Evolutionary conservation across 2,329 filamentous ascomycete genomes (phyloP).

Genomic region (Dactylellina leptospora): DNA sequence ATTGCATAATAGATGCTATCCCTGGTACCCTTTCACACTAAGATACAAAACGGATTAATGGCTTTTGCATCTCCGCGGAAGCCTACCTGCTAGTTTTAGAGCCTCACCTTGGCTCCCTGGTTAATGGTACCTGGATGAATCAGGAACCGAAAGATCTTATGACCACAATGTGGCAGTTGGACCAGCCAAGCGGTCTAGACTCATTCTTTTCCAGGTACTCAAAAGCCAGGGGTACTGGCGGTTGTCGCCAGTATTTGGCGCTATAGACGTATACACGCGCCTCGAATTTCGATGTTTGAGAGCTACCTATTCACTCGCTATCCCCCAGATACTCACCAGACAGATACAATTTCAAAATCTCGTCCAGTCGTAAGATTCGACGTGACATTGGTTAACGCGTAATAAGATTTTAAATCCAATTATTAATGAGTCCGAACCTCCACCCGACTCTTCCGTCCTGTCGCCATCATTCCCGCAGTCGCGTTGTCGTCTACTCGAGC

Average conservation of each 20-base stretch:
- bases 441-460: not conserved
- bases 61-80: constrained; percentile 11
- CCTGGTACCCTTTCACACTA: no score
- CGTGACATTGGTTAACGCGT: not conserved
- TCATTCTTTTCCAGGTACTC: no score
- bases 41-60: no score
- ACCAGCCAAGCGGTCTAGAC: no score
- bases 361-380: no score
- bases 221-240: not conserved
- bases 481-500: not conserved
- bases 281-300: not conserved
- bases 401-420: constrained; percentile 30
- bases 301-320: not conserved
- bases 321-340: not conserved
- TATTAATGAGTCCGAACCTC: constrained; percentile 9
- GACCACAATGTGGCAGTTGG: no score
- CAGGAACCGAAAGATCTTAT: constrained; percentile 4
- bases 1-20: no score
- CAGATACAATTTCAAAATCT: not conserved
- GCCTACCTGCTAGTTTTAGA: not conserved
- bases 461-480: not conserved
- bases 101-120: not conserved
- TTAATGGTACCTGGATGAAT: constrained; percentile 10
- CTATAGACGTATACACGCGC: not conserved
- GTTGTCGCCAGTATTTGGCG: constrained; percentile 3